A percentile compares a stretch with the other conserved stretches of the same genome.
These are phyloP conservation scores for Synchytrium microbalum DNA, from an alignment of 371 early-diverging fungal species.

Conservation along the genomic window DNA sequence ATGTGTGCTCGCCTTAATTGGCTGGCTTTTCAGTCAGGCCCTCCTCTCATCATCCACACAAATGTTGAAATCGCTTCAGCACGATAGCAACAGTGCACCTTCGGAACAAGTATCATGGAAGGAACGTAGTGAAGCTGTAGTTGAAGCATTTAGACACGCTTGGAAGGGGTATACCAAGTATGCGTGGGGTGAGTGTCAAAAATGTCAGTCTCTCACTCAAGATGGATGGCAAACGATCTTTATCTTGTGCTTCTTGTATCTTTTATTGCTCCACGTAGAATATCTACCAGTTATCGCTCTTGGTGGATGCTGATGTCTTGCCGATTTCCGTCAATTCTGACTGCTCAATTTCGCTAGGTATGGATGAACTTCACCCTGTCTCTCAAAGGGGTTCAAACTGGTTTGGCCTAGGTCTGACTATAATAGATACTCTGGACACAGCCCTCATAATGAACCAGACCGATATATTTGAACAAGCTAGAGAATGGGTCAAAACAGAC, in stretches of 20 bases:
- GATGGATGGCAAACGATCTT: too few relatives aligned
- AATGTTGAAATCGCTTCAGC: background rate
- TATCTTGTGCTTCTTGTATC: too few relatives aligned
- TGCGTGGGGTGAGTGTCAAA: slow-evolving; percentile 71
- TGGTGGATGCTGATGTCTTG: too few relatives aligned
- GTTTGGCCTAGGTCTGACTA: slow-evolving; percentile 67
- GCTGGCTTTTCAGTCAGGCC: background rate
- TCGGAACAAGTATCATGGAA: background rate
- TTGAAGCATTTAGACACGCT: slow-evolving; percentile 43
- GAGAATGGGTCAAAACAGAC: slow-evolving; percentile 48
- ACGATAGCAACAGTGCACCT: background rate
- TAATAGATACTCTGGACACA: slow-evolving; percentile 81
- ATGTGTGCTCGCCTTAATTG: background rate
- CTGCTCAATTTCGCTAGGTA: background rate
- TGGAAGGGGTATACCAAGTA: slow-evolving; percentile 72
- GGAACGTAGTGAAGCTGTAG: background rate
- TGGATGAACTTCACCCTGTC: slow-evolving; percentile 75
- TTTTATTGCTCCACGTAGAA: background rate
- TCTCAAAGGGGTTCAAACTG: slow-evolving; percentile 43
- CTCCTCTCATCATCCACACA: background rate
- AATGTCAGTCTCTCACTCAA: too few relatives aligned
- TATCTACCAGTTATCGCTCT: too few relatives aligned
- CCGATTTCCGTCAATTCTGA: too few relatives aligned
- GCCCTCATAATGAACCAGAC: slow-evolving; percentile 69
- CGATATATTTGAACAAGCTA: slow-evolving; percentile 61